Percentiles rank a stretch among this genome's conserved stretches.
Conservation (phyloP, 2,329 filamentous ascomycete genomes). For the Periconia digitata region DNA sequence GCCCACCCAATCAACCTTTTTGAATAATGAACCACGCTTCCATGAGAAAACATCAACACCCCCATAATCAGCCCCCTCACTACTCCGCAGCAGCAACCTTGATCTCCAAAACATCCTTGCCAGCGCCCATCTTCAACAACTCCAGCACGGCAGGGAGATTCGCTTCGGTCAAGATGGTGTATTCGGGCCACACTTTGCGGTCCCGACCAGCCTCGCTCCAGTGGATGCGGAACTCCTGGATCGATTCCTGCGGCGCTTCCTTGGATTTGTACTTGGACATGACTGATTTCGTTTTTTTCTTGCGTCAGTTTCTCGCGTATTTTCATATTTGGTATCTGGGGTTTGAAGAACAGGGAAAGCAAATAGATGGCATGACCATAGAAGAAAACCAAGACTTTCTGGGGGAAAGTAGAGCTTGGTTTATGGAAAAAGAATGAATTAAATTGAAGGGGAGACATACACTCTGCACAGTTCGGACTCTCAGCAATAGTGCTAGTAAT, state of each 20-base stretch:
- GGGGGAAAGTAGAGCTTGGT: neutral
- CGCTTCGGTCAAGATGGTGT: slow-evolving; percentile 35
- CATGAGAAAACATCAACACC: neutral
- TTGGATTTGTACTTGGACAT: slow-evolving; percentile 35
- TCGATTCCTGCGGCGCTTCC: slow-evolving; percentile 20
- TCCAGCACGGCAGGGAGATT: slow-evolving; percentile 32
- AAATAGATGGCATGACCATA: neutral
- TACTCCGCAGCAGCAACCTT: slow-evolving; percentile 32
- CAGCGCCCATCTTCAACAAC: slow-evolving; percentile 25
- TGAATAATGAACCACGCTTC: too few species aligned
- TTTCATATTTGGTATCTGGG: neutral
- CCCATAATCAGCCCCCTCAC: neutral
- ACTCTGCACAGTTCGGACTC: slow-evolving; percentile 36
- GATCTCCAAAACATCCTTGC: slow-evolving; percentile 36
- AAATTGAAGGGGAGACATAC: slow-evolving; percentile 13
- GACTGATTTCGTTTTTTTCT: too few species aligned
- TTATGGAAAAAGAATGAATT: neutral
- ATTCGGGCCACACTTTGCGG: slow-evolving; percentile 37
- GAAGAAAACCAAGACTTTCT: neutral
- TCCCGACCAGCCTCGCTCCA: slow-evolving; percentile 33
- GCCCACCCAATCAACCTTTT: too few species aligned
- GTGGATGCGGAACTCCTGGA: slow-evolving; percentile 34
- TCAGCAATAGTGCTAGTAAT: slow-evolving; percentile 24
- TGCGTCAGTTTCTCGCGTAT: neutral
- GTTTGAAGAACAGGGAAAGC: neutral